Evolutionary conservation across 108 stramenopile species (phyloP), one percentile per base, ranked within the genome.

Genomic region (Epithemia pelagica): DNA sequence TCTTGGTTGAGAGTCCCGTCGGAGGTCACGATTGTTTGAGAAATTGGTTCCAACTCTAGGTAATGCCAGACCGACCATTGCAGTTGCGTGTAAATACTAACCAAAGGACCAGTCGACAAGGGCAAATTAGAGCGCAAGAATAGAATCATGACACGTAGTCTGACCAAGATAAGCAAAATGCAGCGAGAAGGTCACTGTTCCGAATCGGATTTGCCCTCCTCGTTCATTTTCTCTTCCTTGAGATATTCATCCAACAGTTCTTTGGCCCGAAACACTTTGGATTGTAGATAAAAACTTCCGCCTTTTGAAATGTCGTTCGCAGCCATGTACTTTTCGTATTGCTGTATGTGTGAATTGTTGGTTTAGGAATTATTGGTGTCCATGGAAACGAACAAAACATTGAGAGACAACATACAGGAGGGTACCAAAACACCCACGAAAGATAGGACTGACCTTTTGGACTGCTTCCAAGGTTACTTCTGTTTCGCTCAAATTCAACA

Each of bases 211-310:
- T 7, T 19, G 7, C 15, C 7, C 56, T 56, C 8, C 61, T 75
- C 70, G 69, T 89, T 77, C 74, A 56, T 64, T 62, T 77, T 65
- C 68, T 89, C 84, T 60, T 90, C 90, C 33, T 71, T 68, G 18
- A 82, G 66, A 60, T 78, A 90, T 61, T 91, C 88, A 22, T 81
- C 75, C 66, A 99, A 68, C 59, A 90, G 70, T 78, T 99, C 97
- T 69, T 92, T 93, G 8, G 98, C 96, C 31, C 98, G 77, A 75
- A 80, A 94, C 23, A 99, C 77, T 78, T 99, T 99, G 51, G 92
- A 95, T 82, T 99, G 98, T 74, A 99, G 74, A 75, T 99, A 99
- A 79, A 99, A 99, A 55, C 88, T 90, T 31, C 98, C 98, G 25
- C 97, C 97, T 30, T 96, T 97, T 27, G 72, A 68, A 7, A 96